Base-by-base conservation (phyloP, 495 filamentous ascomycete species). In the Penicillium subrubescens region DNA sequence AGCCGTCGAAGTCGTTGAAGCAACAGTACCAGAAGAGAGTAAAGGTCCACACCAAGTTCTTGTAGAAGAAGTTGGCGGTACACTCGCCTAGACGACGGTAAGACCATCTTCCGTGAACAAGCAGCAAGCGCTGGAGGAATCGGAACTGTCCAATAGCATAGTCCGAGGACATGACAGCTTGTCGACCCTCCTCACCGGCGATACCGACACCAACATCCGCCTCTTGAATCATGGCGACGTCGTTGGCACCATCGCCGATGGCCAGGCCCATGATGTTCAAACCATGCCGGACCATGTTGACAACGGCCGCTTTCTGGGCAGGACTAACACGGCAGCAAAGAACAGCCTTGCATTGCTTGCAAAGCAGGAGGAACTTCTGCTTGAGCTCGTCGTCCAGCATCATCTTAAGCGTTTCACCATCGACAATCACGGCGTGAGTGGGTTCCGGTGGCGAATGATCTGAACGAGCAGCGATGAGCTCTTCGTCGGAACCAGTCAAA, bases 151-250 rank as follows among this genome's bases (percentile, higher is more conserved):
- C 96, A 71, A 99, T 97, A 41, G 95, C 95, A 77, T 97, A 99
- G 77, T 99, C 96, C 11, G 96, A 94, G 44, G 92, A 97, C 96
- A 99, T 99, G 72, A 93, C 96, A 43, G 96, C 96, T 75, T 97
- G 93, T 73, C 96, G 85, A 59, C 96, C 96, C 84, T 99, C 96
- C 66, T 93, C 92, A 77, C 96, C 96, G 64, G 96, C 94, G 76
- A 99, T 97, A 75, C 96, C 96, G 59, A 99, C 94, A 75, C 96
- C 96, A 21, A 98, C 92, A 77, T 99, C 93, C 5, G 96, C 96
- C 77, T 98, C 94, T 77, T 99, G 96, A 73, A 99, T 99, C 96
- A 99, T 99, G 41, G 96, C 96, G 64, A 98, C 96, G 78, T 99
- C 96, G 77, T 98, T 99, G 63, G 96, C 96, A 73, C 95, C 96